Evolutionary conservation across 2,329 filamentous ascomycete species (phyloP).

Genomic region (Aspergillus ruber): DNA sequence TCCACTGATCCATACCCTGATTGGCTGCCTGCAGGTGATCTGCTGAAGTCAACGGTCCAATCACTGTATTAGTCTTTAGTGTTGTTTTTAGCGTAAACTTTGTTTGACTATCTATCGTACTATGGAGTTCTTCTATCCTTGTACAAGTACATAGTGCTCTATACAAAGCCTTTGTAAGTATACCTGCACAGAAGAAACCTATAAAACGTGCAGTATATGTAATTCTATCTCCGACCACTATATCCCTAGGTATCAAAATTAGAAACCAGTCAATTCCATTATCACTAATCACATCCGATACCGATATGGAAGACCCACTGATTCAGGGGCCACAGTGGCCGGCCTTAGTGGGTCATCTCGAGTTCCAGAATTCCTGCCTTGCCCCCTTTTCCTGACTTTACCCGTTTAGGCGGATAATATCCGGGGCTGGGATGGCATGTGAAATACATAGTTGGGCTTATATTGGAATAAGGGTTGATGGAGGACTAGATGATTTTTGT

Average conservation of each 20-base stretch:
- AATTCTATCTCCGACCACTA: too few relatives aligned
- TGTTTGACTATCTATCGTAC: not conserved
- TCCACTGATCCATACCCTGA: too few relatives aligned
- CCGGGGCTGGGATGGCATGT: not conserved
- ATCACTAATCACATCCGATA: not conserved
- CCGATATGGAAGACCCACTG: not conserved
- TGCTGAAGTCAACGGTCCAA: constrained; percentile 2
- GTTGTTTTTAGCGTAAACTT: not conserved
- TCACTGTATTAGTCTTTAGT: not conserved
- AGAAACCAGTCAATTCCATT: too few relatives aligned
- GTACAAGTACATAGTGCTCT: too few relatives aligned
- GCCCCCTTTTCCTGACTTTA: not conserved
- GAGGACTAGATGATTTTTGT: not conserved
- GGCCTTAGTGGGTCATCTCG: not conserved
- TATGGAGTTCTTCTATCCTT: not conserved
- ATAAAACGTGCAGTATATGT: too few relatives aligned
- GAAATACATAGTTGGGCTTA: too few relatives aligned
- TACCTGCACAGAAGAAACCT: too few relatives aligned
- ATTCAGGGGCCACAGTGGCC: not conserved
- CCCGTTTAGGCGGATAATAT: not conserved
- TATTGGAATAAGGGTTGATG: not conserved
- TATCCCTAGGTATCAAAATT: too few relatives aligned
- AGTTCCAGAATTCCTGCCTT: not conserved
- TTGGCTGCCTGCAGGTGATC: constrained; percentile 1
- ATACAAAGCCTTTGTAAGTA: too few relatives aligned